phyloP scores from a whole-genome alignment of 495 filamentous ascomycete genomes.

The Xanthoparmelia taractica region DNA sequence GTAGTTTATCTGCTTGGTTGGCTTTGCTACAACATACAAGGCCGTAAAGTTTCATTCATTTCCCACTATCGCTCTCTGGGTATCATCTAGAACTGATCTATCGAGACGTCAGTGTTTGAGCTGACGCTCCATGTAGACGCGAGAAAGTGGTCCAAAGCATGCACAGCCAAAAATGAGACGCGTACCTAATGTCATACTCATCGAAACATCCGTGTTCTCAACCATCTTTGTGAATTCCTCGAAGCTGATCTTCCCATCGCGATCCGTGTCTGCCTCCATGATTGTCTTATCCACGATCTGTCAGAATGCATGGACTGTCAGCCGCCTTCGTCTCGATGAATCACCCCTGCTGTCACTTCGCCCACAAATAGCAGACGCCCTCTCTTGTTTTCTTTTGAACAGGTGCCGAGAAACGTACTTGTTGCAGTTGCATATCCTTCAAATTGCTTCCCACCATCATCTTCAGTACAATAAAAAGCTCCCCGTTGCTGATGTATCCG shows the following conservation, averaged over 20 bases:
- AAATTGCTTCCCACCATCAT: slow-evolving; percentile 99
- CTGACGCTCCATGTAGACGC: too few species aligned
- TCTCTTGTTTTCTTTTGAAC: not conserved
- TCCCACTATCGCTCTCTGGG: not conserved
- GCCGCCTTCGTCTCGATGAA: not conserved
- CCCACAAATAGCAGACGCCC: not conserved
- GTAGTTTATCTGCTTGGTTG: not conserved
- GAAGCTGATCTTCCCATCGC: slow-evolving; percentile 97
- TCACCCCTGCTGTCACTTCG: not conserved
- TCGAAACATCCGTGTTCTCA: slow-evolving; percentile 91
- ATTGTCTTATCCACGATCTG: slow-evolving; percentile 95
- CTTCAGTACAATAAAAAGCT: slow-evolving; percentile 98
- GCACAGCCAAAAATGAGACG: not conserved
- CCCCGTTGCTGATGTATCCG: slow-evolving; percentile 97
- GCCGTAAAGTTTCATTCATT: not conserved
- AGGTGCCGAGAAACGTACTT: slow-evolving; percentile 37
- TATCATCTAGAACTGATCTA: slow-evolving; percentile 16
- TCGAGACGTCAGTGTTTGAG: not conserved
- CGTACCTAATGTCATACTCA: slow-evolving; percentile 97
- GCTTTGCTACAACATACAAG: not conserved
- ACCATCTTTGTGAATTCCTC: slow-evolving; percentile 99
- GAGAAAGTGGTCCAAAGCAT: not conserved
- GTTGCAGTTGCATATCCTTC: slow-evolving; percentile 97
- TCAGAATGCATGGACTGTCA: not conserved
- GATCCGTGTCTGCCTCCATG: slow-evolving; percentile 96